phyloP scores from a whole-genome alignment of 306 rosid species.

The Prunus mira region DNA sequence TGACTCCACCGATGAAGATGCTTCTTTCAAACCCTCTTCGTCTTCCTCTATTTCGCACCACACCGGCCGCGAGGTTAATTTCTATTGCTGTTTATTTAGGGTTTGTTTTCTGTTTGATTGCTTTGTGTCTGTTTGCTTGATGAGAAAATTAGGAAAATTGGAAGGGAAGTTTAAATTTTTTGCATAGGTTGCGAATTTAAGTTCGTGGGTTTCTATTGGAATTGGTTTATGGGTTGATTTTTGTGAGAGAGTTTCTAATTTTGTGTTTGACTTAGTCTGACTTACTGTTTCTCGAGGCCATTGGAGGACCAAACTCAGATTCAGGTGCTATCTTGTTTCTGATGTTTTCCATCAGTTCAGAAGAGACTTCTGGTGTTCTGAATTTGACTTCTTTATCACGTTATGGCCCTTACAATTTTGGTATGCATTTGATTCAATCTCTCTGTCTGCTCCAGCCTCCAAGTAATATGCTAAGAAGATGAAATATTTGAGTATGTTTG shows the following conservation, averaged over 20 bases:
- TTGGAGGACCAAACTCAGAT: constrained; percentile 5
- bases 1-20: constrained; percentile 34
- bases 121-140: constrained; percentile 9
- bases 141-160: neutral
- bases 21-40: constrained; percentile 51
- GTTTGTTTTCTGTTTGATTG: neutral
- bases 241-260: constrained; percentile 1
- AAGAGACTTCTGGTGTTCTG: neutral
- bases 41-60: constrained; percentile 53
- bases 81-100: constrained; percentile 7
- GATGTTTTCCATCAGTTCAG: neutral
- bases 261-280: constrained; percentile 27
- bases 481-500: neutral
- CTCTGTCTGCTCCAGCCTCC: neutral
- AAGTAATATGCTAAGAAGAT: neutral
- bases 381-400: neutral
- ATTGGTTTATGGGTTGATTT: neutral
- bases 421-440: neutral
- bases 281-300: neutral
- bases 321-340: neutral
- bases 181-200: neutral
- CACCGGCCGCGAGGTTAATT: constrained; percentile 63
- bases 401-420: too few relatives aligned
- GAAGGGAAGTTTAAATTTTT: neutral
- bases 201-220: neutral